Conservation (phyloP, 208 protist species). For the Phytomonas sp. region DNA sequence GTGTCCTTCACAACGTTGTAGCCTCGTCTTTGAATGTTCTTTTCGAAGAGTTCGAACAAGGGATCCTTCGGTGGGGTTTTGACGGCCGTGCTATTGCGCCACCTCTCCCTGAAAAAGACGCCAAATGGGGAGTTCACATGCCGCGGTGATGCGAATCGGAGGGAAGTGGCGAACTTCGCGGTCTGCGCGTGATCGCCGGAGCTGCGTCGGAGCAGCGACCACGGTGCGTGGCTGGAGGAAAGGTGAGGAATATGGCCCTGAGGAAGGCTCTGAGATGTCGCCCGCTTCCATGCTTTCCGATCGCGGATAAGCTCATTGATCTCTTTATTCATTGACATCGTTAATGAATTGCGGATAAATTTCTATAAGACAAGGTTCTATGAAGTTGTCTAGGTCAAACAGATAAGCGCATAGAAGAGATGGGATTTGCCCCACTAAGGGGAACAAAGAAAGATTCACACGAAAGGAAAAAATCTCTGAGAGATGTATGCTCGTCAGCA, state of each 20-base stretch:
- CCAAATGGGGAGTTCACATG: neutral
- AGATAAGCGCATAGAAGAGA: neutral
- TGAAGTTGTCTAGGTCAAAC: neutral
- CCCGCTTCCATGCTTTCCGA: conserved; percentile 34
- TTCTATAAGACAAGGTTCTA: neutral
- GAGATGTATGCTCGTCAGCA: neutral
- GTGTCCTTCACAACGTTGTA: neutral
- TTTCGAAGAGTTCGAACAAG: neutral
- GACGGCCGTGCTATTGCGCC: neutral
- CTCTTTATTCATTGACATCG: conserved; percentile 13
- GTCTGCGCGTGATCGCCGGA: conserved; percentile 29
- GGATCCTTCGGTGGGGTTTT: neutral
- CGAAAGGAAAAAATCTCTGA: neutral
- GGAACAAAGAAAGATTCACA: neutral
- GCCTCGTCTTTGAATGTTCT: neutral
- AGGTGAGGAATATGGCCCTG: neutral
- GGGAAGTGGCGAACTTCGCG: conserved; percentile 22
- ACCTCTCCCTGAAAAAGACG: neutral
- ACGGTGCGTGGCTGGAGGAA: conserved; percentile 17
- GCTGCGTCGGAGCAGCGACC: conserved; percentile 41
- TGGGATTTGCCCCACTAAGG: neutral
- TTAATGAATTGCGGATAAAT: neutral
- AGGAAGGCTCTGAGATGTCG: conserved; percentile 16
- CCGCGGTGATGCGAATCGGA: conserved; percentile 6
- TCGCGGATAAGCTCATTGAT: conserved; percentile 41